phyloP scores from a whole-genome alignment of 306 rosid species.

The Medicago lupulina region DNA sequence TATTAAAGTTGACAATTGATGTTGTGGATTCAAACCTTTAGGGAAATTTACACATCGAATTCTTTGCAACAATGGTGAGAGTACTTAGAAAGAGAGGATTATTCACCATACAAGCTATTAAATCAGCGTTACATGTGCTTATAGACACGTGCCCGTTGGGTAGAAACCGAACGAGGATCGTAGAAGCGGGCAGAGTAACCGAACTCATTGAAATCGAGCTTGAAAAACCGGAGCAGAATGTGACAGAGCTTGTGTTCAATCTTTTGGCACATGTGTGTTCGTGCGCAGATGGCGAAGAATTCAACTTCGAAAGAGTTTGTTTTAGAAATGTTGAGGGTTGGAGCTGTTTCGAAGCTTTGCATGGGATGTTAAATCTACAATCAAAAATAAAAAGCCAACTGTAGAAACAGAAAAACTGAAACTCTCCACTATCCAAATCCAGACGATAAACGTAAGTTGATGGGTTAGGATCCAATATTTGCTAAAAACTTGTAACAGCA shows the following conservation, averaged over 20 bases:
- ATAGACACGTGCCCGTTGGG: constrained; percentile 52
- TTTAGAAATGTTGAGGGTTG: constrained; percentile 77
- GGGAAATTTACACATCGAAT: constrained; percentile 49
- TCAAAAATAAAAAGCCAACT: too few species aligned
- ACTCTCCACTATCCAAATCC: too few species aligned
- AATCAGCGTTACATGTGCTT: constrained; percentile 55
- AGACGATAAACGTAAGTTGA: too few species aligned
- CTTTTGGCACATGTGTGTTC: constrained; percentile 62
- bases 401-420: too few species aligned
- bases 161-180: constrained; percentile 58
- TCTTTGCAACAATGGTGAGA: constrained; percentile 55
- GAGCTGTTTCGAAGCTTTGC: constrained; percentile 83
- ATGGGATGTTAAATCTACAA: too few species aligned
- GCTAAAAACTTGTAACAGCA: too few species aligned
- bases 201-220: constrained; percentile 66
- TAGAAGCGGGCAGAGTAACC: constrained; percentile 61
- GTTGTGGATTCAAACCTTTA: constrained; percentile 42
- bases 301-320: constrained; percentile 54
- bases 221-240: constrained; percentile 49
- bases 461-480: too few species aligned
- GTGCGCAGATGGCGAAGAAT: constrained; percentile 57
- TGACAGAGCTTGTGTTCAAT: constrained; percentile 59
- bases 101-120: constrained; percentile 49
- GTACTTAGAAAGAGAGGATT: constrained; percentile 42
- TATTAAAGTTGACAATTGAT: constrained; percentile 50